Conservation (phyloP, 805 yeast species). For the Pichia eremophila region DNA sequence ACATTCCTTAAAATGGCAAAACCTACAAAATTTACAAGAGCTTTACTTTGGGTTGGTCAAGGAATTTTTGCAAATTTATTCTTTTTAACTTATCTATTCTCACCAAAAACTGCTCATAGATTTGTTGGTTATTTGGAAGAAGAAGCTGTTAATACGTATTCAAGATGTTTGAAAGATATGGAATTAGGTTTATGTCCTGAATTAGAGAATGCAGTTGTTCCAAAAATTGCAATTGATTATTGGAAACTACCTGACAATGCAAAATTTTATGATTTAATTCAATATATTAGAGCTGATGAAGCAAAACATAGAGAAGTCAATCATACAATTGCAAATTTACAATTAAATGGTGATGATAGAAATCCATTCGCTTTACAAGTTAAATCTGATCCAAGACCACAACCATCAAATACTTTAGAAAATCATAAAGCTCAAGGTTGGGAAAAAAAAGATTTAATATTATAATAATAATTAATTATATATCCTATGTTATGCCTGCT, state of each 20-base stretch:
- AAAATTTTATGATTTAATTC: constrained; percentile 48
- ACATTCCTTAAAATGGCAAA: constrained; percentile 57
- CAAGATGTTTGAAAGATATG: constrained; percentile 48
- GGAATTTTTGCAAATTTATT: constrained; percentile 63
- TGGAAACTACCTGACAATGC: constrained; percentile 50
- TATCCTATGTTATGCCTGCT: no score
- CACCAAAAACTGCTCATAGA: constrained; percentile 61
- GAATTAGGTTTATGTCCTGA: constrained; percentile 41
- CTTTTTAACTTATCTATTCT: constrained; percentile 47
- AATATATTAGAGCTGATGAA: constrained; percentile 64
- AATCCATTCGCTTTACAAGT: constrained; percentile 55
- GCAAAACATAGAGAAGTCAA: constrained; percentile 74
- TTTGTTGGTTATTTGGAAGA: constrained; percentile 74
- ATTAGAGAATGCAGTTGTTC: constrained; percentile 37
- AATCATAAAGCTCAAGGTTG: constrained; percentile 25
- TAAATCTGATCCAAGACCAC: constrained; percentile 17
- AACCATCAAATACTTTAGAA: constrained; percentile 21
- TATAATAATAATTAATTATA: constrained; percentile 3
- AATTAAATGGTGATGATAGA: constrained; percentile 37
- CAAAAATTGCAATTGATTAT: constrained; percentile 53
- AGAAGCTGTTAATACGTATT: constrained; percentile 64
- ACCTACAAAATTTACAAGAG: constrained; percentile 49
- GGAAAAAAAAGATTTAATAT: constrained; percentile 25
- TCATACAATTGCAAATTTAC: constrained; percentile 63
- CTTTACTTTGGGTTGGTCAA: constrained; percentile 52